These are phyloP conservation scores for Moesziomyces aphidis DNA, from an alignment of 1,284 basidiomycete species.

Conservation along the genomic window DNA sequence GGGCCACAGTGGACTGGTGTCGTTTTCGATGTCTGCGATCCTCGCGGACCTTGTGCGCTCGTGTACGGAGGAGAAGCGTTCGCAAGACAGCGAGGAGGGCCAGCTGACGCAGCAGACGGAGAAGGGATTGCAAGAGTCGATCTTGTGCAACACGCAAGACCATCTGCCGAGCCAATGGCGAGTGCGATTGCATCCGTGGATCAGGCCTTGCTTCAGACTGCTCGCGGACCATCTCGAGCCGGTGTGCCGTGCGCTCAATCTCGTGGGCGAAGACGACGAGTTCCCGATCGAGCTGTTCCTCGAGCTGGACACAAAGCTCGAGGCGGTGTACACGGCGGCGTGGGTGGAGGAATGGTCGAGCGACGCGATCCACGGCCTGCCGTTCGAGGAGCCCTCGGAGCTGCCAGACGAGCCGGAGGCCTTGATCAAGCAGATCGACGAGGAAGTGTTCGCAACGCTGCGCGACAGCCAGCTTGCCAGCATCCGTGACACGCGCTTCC, in stretches of 20 bases:
- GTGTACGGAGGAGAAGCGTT: slow-evolving; percentile 9
- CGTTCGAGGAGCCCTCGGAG: slow-evolving; percentile 38
- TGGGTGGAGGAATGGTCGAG: slow-evolving; percentile 21
- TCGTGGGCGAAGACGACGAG: slow-evolving; percentile 17
- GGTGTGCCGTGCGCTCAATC: slow-evolving; percentile 21
- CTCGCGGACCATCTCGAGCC: slow-evolving; percentile 32
- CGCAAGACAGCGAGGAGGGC: slow-evolving; percentile 24
- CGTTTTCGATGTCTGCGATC: slow-evolving; percentile 33
- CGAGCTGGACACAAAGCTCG: slow-evolving; percentile 32
- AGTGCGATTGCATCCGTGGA: slow-evolving; percentile 37
- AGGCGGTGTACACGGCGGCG: slow-evolving; percentile 13
- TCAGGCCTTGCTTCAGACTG: slow-evolving; percentile 28
- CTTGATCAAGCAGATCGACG: slow-evolving; percentile 30
- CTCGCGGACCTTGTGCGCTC: slow-evolving; percentile 28
- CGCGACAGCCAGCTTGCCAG: slow-evolving; percentile 17
- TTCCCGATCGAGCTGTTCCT: slow-evolving; percentile 36
- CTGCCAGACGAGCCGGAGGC: slow-evolving; percentile 25
- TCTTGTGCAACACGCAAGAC: slow-evolving; percentile 15
- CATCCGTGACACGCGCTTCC: slow-evolving; percentile 16
- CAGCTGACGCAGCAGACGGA: slow-evolving; percentile 28
- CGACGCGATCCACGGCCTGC: slow-evolving; percentile 22
- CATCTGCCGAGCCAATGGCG: slow-evolving; percentile 26
- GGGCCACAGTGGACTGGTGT: slow-evolving; percentile 23
- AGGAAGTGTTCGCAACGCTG: slow-evolving; percentile 31
- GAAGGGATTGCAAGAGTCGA: slow-evolving; percentile 7